Percentiles rank a stretch among this genome's conserved stretches.
phyloP scores from a whole-genome alignment of 768 basidiomycete species.

The Rhodocollybia butyracea region DNA sequence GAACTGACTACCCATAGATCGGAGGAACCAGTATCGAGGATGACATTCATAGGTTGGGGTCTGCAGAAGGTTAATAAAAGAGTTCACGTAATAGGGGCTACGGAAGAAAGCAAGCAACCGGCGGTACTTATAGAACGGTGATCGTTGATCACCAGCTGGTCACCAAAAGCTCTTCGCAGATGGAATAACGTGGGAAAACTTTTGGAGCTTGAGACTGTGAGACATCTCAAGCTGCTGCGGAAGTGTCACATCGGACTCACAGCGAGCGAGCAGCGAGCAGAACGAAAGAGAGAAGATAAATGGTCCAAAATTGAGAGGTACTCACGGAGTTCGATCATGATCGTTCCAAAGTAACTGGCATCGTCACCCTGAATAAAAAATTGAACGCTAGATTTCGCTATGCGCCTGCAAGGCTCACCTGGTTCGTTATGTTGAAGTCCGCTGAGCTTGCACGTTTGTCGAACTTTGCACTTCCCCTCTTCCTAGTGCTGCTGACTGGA shows the following conservation, averaged over 20 bases:
- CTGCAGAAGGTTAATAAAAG: conserved; percentile 25
- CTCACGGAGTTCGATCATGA: conserved; percentile 63
- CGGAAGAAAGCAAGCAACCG: background rate
- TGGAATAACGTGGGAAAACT: too few relatives aligned
- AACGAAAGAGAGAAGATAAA: too few relatives aligned
- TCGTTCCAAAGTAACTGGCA: conserved; percentile 52
- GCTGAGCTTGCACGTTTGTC: conserved; percentile 34
- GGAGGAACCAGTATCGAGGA: conserved; percentile 89
- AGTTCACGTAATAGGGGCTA: background rate
- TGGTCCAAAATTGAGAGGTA: too few relatives aligned
- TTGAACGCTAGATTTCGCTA: background rate
- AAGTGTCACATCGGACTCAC: too few relatives aligned
- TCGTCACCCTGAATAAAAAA: conserved; percentile 40
- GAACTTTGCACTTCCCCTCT: conserved; percentile 5
- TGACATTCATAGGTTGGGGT: conserved; percentile 67
- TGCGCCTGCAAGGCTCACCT: conserved; percentile 33
- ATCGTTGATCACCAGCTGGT: too few relatives aligned
- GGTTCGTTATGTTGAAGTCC: conserved; percentile 42
- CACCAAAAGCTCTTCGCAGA: too few relatives aligned
- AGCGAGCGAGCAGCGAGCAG: background rate
- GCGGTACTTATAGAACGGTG: conserved; percentile 11
- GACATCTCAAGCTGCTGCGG: too few relatives aligned
- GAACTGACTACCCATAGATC: conserved; percentile 84
- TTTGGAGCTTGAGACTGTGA: too few relatives aligned
- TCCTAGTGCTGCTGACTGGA: conserved; percentile 4